phyloP scores from a whole-genome alignment of 106 monocot species.

The Dendrobium officinale region DNA sequence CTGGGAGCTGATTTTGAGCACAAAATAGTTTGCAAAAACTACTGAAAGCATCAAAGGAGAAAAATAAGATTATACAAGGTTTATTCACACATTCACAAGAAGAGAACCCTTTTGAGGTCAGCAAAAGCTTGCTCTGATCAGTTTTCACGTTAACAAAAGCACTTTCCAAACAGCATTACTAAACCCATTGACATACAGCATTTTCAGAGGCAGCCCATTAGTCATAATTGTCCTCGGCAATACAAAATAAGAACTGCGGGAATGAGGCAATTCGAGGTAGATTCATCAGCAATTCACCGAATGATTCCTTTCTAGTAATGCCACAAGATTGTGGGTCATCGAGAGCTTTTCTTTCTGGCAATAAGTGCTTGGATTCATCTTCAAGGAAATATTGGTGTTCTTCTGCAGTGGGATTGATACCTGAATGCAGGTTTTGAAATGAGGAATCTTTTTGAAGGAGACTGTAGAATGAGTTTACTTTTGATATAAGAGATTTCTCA shows the following conservation, averaged over 20 bases:
- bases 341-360: neutral
- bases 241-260: conserved; percentile 66
- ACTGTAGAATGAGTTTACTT: conserved; percentile 76
- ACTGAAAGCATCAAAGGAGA: neutral
- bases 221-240: conserved; percentile 40
- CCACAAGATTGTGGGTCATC: conserved; percentile 11
- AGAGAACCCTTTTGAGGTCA: neutral
- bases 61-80: neutral
- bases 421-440: conserved; percentile 17
- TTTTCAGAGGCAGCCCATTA: neutral
- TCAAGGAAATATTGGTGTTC: neutral
- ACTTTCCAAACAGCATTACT: neutral
- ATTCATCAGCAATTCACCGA: conserved; percentile 61
- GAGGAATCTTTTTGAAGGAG: conserved; percentile 58
- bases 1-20: no score
- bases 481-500: conserved; percentile 62
- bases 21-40: neutral
- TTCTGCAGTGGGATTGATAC: neutral
- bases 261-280: conserved; percentile 73
- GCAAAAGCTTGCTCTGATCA: neutral
- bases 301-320: conserved; percentile 73
- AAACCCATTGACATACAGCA: neutral
- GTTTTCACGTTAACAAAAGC: neutral
- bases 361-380: neutral
- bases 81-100: conserved; percentile 4